Percentiles rank a stretch among this genome's conserved stretches.
These are phyloP conservation scores for Suillus discolor DNA, from an alignment of 768 basidiomycete genomes.

Conservation along the genomic window DNA sequence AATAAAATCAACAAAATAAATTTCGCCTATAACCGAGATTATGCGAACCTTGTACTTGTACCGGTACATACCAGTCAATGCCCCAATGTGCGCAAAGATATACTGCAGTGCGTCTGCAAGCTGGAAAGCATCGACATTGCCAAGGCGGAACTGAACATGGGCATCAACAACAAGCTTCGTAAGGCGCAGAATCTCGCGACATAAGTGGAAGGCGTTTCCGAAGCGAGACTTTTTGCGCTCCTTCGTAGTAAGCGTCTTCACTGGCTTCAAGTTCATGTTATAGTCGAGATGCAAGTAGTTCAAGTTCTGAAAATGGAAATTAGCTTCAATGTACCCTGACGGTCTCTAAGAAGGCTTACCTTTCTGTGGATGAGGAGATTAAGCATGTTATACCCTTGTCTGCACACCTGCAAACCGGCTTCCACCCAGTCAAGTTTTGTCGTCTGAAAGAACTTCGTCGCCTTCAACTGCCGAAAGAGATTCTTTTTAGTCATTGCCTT, in stretches of 20 bases:
- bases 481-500: conserved; percentile 99
- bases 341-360: conserved; percentile 39
- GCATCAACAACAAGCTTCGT: conserved; percentile 99
- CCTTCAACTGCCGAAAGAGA: conserved; percentile 91
- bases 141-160: conserved; percentile 97
- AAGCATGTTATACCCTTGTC: conserved; percentile 99
- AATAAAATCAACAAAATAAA: conserved; percentile 11
- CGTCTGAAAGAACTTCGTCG: conserved; percentile 99
- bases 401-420: conserved; percentile 96
- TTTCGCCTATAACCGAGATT: neutral
- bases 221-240: conserved; percentile 99
- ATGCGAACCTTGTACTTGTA: conserved; percentile 93
- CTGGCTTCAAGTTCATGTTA: conserved; percentile 98
- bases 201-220: conserved; percentile 98
- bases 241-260: conserved; percentile 97
- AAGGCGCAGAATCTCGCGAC: conserved; percentile 95
- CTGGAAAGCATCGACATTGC: conserved; percentile 99
- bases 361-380: conserved; percentile 99
- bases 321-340: neutral
- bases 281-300: conserved; percentile 97
- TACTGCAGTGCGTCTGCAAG: conserved; percentile 98
- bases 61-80: conserved; percentile 98
- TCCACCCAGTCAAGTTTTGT: conserved; percentile 99
- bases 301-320: conserved; percentile 56
- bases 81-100: conserved; percentile 96